phyloP scores from a whole-genome alignment of 495 filamentous ascomycete species.

The Astrothelium macrocarpum region DNA sequence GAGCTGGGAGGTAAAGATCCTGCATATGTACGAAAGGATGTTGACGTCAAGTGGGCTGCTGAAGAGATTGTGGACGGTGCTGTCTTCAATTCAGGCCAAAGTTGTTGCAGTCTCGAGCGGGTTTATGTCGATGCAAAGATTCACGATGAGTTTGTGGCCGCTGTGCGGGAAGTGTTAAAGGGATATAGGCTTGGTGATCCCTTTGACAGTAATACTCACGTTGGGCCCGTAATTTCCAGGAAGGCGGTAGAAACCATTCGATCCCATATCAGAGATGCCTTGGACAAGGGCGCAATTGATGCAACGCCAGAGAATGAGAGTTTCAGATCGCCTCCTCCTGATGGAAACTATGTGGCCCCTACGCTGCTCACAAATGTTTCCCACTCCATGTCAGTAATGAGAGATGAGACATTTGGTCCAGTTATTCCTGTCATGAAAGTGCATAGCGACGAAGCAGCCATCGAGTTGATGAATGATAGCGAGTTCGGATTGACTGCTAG shows the following conservation, averaged over 20 bases:
- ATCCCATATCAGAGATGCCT: constrained; percentile 72
- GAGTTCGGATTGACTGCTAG: constrained; percentile 93
- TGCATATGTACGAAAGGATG: constrained; percentile 76
- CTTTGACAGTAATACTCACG: constrained; percentile 61
- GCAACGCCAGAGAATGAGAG: constrained; percentile 71
- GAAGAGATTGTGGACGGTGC: constrained; percentile 90
- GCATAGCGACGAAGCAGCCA: constrained; percentile 67
- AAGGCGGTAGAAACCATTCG: constrained; percentile 64
- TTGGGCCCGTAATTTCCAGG: constrained; percentile 83
- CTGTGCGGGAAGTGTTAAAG: constrained; percentile 69
- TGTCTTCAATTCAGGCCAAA: constrained; percentile 94
- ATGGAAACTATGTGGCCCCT: constrained; percentile 78
- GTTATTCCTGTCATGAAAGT: constrained; percentile 94
- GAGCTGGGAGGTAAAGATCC: constrained; percentile 92
- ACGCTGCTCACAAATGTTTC: constrained; percentile 73
- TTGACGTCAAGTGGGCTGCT: constrained; percentile 80
- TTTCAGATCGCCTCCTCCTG: constrained; percentile 55
- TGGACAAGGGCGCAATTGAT: constrained; percentile 73
- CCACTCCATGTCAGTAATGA: constrained; percentile 86
- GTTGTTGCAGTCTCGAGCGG: constrained; percentile 86
- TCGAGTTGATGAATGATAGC: constrained; percentile 87
- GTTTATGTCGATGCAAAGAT: constrained; percentile 84
- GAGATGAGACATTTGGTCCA: constrained; percentile 91
- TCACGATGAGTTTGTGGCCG: constrained; percentile 69
- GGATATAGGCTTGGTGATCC: constrained; percentile 87